Evolutionary conservation across 129 eudicot genomes (phyloP).

Genomic region (Chrysanthemum lavandulifolium): DNA sequence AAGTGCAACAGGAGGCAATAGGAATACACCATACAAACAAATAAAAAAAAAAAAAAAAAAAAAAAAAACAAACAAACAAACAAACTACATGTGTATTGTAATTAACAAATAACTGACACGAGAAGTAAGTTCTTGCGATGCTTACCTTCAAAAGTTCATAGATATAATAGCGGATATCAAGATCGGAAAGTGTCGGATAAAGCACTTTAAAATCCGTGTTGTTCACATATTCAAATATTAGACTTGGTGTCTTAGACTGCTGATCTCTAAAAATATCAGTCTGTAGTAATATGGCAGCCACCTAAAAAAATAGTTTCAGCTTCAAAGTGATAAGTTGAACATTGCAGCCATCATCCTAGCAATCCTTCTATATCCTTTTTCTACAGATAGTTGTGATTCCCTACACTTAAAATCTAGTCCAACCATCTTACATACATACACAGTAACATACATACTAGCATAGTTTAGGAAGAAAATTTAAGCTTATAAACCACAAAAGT

Average conservation of each 20-base stretch:
- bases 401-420: no score
- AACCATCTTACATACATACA: no score
- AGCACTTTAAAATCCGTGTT: slow-evolving; percentile 86
- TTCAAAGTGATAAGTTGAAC: background rate
- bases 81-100: background rate
- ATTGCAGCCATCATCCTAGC: background rate
- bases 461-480: no score
- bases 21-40: background rate
- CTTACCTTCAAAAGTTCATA: slow-evolving; percentile 86
- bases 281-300: no score
- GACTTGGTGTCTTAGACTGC: slow-evolving; percentile 95
- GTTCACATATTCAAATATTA: slow-evolving; percentile 90
- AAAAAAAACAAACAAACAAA: background rate
- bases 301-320: no score
- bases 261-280: slow-evolving; percentile 89
- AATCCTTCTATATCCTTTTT: background rate
- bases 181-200: slow-evolving; percentile 86
- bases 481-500: no score
- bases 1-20: background rate
- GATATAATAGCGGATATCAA: slow-evolving; percentile 83
- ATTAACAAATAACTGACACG: background rate
- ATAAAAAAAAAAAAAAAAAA: background rate
- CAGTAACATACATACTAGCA: no score
- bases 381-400: no score
- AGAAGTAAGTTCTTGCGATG: background rate